Conservation (phyloP, 2,329 filamentous ascomycete species). For the Colletotrichum endophyticum region DNA sequence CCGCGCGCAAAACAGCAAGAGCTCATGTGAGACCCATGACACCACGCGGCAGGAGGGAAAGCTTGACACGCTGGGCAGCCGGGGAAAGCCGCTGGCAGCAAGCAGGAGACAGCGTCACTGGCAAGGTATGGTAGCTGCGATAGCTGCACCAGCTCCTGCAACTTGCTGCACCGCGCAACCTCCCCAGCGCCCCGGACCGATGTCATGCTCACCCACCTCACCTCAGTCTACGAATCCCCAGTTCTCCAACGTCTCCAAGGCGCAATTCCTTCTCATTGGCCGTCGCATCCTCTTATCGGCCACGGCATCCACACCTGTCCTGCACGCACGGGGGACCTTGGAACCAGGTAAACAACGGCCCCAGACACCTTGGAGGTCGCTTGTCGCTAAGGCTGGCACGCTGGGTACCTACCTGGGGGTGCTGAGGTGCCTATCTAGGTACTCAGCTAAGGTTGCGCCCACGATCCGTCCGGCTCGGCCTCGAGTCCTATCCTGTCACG, state of each 20-base stretch:
- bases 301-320: background rate
- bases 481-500: background rate
- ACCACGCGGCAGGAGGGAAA: background rate
- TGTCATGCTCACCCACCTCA: background rate
- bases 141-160: background rate
- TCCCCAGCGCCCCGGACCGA: background rate
- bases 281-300: slow-evolving; percentile 12
- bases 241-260: background rate
- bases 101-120: background rate
- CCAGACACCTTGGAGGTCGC: background rate
- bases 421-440: background rate
- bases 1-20: background rate
- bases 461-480: background rate
- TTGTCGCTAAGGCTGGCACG: background rate
- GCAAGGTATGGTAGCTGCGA: background rate
- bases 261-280: slow-evolving; percentile 1
- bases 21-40: background rate
- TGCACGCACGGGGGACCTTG: slow-evolving; percentile 9
- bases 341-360: background rate
- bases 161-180: background rate
- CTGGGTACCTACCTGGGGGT: background rate
- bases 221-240: background rate
- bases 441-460: background rate
- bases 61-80: background rate
- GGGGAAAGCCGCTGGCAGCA: background rate